Evolutionary conservation across 225 moss, liverwort and hornwort species (phyloP), one percentile per base, ranked within the genome.

Genomic region (Physcomitrellopsis africana): DNA sequence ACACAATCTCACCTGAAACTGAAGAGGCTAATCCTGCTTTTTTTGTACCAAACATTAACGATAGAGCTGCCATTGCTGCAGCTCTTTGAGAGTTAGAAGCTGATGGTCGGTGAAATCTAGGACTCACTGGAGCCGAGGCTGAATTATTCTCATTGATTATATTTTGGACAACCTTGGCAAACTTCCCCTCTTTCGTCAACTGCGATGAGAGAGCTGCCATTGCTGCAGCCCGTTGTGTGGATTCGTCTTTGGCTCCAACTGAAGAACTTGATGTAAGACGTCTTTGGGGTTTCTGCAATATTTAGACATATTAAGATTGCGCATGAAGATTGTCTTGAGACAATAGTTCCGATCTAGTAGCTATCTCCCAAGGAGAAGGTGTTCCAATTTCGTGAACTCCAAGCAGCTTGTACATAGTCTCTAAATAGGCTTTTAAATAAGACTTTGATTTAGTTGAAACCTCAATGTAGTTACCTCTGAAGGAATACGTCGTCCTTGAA

Each of bases 1-100:
- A 57, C 59, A 53, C 43, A 46, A 26, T 58, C 75, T 70, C 43
- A 89, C 89, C 81, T 63, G 81, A 63, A 75, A 63, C 74, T 47
- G 75, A 61, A 46, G 76, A 56, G 41, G 79, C 26, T 45, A 45
- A 1, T 68, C 76, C 75, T 65, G 82, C 10, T 82, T 37, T 37
- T 7, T 85, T 82, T 19, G 82, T 43, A 70, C 85, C 88, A 23
- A 94, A 83, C 76, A 87, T 91, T 59, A 78, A 86, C 72, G 97
- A 93, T 19, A 99, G 86, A 37, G 97, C 94, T 72, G 97, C 94
- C 87, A 99, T 82, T 53, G 97, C 97, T 69, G 96, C 89, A 73
- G 94, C 90, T 81, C 92, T 88, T 81, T 96, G 96, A 83, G 96
- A 96, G 69, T 73, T 77, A 20, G 45, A 77, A 55, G 74, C 47